A percentile compares a stretch with the other conserved stretches of the same genome.
phyloP scores from a whole-genome alignment of 768 basidiomycete species.

The Boletus sp. region DNA sequence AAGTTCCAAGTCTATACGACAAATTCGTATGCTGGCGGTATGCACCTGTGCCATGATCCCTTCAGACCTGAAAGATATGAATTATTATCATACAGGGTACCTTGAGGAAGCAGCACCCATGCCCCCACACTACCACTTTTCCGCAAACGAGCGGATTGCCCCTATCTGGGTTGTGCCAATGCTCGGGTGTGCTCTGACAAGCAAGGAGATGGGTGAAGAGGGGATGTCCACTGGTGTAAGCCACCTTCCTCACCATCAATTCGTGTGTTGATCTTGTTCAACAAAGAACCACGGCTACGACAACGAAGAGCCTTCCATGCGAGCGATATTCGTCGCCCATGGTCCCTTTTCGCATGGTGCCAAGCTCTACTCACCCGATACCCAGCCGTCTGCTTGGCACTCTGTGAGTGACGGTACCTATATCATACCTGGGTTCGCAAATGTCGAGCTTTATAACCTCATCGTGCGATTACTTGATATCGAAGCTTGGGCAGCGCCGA shows the following conservation, averaged over 20 bases:
- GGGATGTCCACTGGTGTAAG: slow-evolving; percentile 75
- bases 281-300: slow-evolving; percentile 87
- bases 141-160: slow-evolving; percentile 71
- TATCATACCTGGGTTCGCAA: slow-evolving; percentile 79
- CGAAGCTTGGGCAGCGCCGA: slow-evolving; percentile 49
- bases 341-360: slow-evolving; percentile 78
- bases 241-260: slow-evolving; percentile 4
- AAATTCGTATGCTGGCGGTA: slow-evolving; percentile 23
- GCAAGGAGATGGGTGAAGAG: slow-evolving; percentile 51
- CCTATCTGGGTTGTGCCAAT: slow-evolving; percentile 83
- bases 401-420: slow-evolving; percentile 54
- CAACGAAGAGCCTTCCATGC: slow-evolving; percentile 73
- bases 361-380: slow-evolving; percentile 42
- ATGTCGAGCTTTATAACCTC: slow-evolving; percentile 83
- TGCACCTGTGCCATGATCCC: not conserved
- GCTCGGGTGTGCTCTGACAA: slow-evolving; percentile 78
- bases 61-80: not conserved
- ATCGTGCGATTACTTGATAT: slow-evolving; percentile 73
- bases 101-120: slow-evolving; percentile 38
- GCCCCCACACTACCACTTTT: slow-evolving; percentile 79
- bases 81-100: slow-evolving; percentile 1
- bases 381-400: slow-evolving; percentile 46
- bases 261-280: not conserved
- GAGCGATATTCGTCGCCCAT: slow-evolving; percentile 87
- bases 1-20: slow-evolving; percentile 61